These are phyloP conservation scores for Lactifluus echinatus DNA, from an alignment of 768 basidiomycete species.

Conservation along the genomic window DNA sequence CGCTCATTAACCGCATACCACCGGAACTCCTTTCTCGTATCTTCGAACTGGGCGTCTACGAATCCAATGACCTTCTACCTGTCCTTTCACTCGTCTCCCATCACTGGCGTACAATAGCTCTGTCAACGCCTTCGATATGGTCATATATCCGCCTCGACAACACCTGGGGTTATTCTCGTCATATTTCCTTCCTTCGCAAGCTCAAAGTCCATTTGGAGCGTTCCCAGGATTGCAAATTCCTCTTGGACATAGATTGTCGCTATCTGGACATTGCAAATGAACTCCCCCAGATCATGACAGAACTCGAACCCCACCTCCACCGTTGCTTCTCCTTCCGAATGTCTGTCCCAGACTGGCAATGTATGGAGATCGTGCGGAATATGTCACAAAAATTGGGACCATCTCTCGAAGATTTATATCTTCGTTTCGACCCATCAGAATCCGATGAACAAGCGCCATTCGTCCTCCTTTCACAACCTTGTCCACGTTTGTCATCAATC, in stretches of 20 bases:
- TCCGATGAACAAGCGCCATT: slow-evolving; percentile 23
- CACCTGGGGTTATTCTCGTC: slow-evolving; percentile 23
- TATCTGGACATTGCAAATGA: slow-evolving; percentile 22
- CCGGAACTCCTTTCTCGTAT: slow-evolving; percentile 27
- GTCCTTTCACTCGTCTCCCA: slow-evolving; percentile 24
- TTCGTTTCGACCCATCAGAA: slow-evolving; percentile 25
- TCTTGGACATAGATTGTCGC: slow-evolving; percentile 25
- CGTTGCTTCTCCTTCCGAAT: slow-evolving; percentile 27
- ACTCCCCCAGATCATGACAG: slow-evolving; percentile 22
- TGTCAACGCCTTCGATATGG: slow-evolving; percentile 26
- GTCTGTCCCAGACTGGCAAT: slow-evolving; percentile 25
- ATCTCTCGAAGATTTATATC: slow-evolving; percentile 24
- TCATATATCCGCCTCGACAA: slow-evolving; percentile 26
- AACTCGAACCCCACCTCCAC: slow-evolving; percentile 24
- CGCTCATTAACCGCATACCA: slow-evolving; percentile 25
- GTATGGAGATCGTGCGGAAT: slow-evolving; percentile 24
- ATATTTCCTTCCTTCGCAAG: slow-evolving; percentile 24
- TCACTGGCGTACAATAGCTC: slow-evolving; percentile 24
- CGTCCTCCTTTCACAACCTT: slow-evolving; percentile 22
- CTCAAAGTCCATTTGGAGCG: slow-evolving; percentile 23
- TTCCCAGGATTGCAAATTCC: slow-evolving; percentile 25
- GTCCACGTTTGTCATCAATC: slow-evolving; percentile 24
- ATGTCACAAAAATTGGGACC: slow-evolving; percentile 22
- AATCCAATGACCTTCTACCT: slow-evolving; percentile 21
- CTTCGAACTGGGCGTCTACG: slow-evolving; percentile 27